These are phyloP conservation scores for Udeniomyces megalosporus DNA, from an alignment of 768 basidiomycete species.

Conservation along the genomic window DNA sequence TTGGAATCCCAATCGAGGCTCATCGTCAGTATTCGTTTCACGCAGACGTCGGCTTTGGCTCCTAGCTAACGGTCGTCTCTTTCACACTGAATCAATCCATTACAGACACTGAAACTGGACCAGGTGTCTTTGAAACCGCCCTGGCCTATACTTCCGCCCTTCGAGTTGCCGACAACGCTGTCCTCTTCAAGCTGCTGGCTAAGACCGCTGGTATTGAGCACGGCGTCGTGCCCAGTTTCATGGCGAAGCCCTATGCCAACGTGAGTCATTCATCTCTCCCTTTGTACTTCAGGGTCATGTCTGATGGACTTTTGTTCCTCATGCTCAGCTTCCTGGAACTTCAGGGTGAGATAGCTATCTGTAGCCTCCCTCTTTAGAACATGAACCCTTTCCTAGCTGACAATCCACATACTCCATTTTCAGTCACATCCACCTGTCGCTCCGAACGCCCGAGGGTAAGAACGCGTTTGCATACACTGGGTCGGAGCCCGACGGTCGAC, in stretches of 20 bases:
- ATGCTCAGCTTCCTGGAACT: constrained; percentile 68
- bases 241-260: constrained; percentile 93
- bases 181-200: constrained; percentile 78
- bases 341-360: constrained; percentile 48
- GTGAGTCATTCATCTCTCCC: constrained; percentile 35
- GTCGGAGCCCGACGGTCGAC: constrained; percentile 46
- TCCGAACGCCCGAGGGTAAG: constrained; percentile 47
- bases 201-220: constrained; percentile 84
- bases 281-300: constrained; percentile 1
- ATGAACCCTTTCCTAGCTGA: neutral
- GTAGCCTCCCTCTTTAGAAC: neutral
- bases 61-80: neutral
- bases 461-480: constrained; percentile 67
- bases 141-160: constrained; percentile 28
- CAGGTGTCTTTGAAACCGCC: constrained; percentile 31
- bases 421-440: constrained; percentile 73
- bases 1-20: constrained; percentile 68
- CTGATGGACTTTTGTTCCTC: neutral
- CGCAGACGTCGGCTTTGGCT: neutral
- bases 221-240: constrained; percentile 84
- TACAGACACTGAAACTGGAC: constrained; percentile 31
- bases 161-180: constrained; percentile 39
- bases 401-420: neutral
- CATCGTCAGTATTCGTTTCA: constrained; percentile 47
- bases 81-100: neutral